Evolutionary conservation across 495 filamentous ascomycete species (phyloP).

Genomic region (Friedmanniomyces endolithicus): DNA sequence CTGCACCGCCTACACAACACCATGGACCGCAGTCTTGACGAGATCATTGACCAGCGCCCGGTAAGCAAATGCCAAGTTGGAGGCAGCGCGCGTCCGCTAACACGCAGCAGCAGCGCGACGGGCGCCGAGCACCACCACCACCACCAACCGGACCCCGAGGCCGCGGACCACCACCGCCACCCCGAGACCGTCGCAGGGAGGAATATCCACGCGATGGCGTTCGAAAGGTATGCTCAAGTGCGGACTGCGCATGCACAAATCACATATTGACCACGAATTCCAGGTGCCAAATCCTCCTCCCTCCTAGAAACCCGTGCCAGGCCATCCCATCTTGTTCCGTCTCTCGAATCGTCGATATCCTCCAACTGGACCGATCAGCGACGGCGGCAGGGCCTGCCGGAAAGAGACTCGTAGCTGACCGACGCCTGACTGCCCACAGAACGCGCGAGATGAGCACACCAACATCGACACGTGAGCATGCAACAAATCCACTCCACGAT

Average conservation of each 20-base stretch:
- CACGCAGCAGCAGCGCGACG: background rate
- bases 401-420: slow-evolving; percentile 19
- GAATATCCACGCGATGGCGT: slow-evolving; percentile 23
- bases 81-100: background rate
- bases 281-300: slow-evolving; percentile 21
- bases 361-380: background rate
- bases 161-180: slow-evolving; percentile 1
- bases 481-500: slow-evolving; percentile 21
- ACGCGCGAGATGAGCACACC: slow-evolving; percentile 34
- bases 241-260: background rate
- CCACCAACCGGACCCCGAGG: background rate
- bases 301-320: background rate
- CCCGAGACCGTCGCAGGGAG: slow-evolving; percentile 14
- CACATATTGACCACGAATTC: background rate
- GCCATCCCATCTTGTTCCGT: background rate
- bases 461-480: slow-evolving; percentile 41
- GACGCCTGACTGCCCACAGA: slow-evolving; percentile 12
- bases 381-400: slow-evolving; percentile 4
- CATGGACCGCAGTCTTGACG: slow-evolving; percentile 22
- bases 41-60: slow-evolving; percentile 20
- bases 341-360: slow-evolving; percentile 3
- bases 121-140: background rate
- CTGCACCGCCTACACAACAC: background rate
- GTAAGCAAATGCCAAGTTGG: slow-evolving; percentile 1
- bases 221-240: slow-evolving; percentile 21